Percentiles rank a stretch among this genome's conserved stretches.
Conservation (phyloP, 163 green algal genomes). For the Scenedesmus sp. region DNA sequence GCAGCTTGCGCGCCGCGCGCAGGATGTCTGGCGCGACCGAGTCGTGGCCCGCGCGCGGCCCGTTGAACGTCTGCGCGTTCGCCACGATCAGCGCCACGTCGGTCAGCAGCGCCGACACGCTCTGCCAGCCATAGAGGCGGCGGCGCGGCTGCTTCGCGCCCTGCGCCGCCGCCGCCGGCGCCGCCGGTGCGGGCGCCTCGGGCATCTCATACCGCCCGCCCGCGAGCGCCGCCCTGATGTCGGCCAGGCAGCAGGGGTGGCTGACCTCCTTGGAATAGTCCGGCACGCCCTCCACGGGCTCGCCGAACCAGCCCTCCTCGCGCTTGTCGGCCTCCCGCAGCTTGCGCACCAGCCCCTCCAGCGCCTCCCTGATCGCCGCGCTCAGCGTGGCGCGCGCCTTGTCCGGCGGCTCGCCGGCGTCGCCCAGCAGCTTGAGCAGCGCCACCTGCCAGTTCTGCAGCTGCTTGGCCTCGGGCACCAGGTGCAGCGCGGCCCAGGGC, state of each 20-base stretch:
- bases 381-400: no score
- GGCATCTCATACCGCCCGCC: neutral
- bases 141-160: neutral
- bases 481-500: no score
- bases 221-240: neutral
- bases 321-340: no score
- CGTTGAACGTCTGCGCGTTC: conserved; percentile 7
- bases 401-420: no score
- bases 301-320: neutral
- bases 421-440: no score
- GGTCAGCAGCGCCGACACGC: neutral
- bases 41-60: neutral
- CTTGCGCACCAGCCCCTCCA: neutral
- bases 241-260: neutral
- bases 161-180: neutral
- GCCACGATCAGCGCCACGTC: conserved; percentile 9
- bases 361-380: neutral
- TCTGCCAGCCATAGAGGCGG: conserved; percentile 9
- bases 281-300: neutral
- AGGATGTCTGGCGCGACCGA: neutral
- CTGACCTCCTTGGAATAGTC: no score
- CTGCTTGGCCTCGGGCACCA: no score
- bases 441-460: no score
- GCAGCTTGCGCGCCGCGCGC: neutral
- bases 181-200: neutral